Evolutionary conservation across 306 rosid genomes (phyloP).

Genomic region (Canavalia ensiformis): DNA sequence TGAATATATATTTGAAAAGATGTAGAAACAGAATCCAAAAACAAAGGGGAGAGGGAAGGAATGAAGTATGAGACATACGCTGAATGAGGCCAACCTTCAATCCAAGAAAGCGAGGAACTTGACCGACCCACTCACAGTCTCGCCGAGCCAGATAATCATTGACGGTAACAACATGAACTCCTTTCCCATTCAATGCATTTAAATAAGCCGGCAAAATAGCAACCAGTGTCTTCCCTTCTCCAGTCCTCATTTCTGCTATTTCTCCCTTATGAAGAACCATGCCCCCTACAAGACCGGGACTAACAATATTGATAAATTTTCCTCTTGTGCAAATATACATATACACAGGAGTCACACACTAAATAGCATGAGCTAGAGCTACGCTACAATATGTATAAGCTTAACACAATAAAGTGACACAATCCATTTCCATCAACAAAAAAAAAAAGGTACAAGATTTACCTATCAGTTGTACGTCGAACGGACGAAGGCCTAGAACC

Average conservation of each 20-base stretch:
- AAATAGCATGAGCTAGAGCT: slow-evolving; percentile 18
- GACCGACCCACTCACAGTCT: slow-evolving; percentile 99
- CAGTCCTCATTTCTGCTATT: slow-evolving; percentile 99
- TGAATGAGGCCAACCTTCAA: slow-evolving; percentile 99
- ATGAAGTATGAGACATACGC: slow-evolving; percentile 78
- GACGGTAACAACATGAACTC: slow-evolving; percentile 96
- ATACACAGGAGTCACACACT: neutral
- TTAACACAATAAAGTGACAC: neutral
- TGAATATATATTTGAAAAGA: slow-evolving; percentile 15
- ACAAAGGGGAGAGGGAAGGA: neutral
- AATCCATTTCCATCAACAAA: slow-evolving; percentile 15
- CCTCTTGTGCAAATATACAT: neutral
- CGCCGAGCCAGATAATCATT: slow-evolving; percentile 96
- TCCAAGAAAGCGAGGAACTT: slow-evolving; percentile 98
- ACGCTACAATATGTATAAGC: neutral
- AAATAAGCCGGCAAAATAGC: slow-evolving; percentile 96
- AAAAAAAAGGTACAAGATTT: neutral
- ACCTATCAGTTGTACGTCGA: slow-evolving; percentile 95
- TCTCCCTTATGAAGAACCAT: slow-evolving; percentile 98
- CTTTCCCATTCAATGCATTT: slow-evolving; percentile 91
- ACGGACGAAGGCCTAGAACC: slow-evolving; percentile 95
- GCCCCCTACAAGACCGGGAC: slow-evolving; percentile 71
- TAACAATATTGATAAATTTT: slow-evolving; percentile 1
- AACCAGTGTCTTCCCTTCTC: slow-evolving; percentile 98
- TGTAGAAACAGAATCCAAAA: slow-evolving; percentile 12